These are phyloP conservation scores for Thalassiosira exigua DNA, from an alignment of 352 stramenopile species.

Conservation along the genomic window DNA sequence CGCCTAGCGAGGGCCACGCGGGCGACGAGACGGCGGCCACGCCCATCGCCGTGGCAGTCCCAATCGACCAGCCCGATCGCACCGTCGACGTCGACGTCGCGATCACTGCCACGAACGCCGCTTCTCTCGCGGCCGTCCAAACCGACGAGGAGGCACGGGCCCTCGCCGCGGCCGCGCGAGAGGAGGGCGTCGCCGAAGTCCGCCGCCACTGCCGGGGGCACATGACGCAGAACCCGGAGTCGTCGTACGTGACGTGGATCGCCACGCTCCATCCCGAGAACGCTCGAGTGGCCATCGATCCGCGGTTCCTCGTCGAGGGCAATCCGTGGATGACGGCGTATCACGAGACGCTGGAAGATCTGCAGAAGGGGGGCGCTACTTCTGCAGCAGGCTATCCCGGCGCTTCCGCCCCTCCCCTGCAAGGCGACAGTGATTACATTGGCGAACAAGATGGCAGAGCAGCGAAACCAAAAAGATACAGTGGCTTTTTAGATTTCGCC, in stretches of 20 bases:
- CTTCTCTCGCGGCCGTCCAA: too few relatives aligned
- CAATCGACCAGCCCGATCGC: too few relatives aligned
- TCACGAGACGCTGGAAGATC: slow-evolving; percentile 13
- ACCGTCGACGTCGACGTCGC: too few relatives aligned
- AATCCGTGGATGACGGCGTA: slow-evolving; percentile 24
- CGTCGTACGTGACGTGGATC: slow-evolving; percentile 18
- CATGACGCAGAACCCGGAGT: background rate
- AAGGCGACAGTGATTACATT: background rate
- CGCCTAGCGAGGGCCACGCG: too few relatives aligned
- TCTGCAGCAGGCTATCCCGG: background rate
- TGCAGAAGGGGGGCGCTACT: background rate
- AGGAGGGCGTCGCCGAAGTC: background rate
- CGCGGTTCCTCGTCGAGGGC: slow-evolving; percentile 5
- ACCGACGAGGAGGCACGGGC: slow-evolving; percentile 6
- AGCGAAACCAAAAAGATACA: too few relatives aligned
- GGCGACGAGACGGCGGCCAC: background rate
- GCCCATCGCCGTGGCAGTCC: slow-evolving; percentile 9
- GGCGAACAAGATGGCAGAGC: too few relatives aligned
- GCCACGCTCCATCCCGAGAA: slow-evolving; percentile 26
- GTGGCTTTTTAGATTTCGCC: too few relatives aligned
- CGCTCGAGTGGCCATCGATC: slow-evolving; percentile 9
- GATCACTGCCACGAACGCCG: too few relatives aligned
- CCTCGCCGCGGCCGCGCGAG: background rate
- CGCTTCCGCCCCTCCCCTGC: background rate
- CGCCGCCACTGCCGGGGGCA: slow-evolving; percentile 5